These are phyloP conservation scores for Penicillium sp. DNA, from an alignment of 2,329 filamentous ascomycete genomes.

Conservation along the genomic window DNA sequence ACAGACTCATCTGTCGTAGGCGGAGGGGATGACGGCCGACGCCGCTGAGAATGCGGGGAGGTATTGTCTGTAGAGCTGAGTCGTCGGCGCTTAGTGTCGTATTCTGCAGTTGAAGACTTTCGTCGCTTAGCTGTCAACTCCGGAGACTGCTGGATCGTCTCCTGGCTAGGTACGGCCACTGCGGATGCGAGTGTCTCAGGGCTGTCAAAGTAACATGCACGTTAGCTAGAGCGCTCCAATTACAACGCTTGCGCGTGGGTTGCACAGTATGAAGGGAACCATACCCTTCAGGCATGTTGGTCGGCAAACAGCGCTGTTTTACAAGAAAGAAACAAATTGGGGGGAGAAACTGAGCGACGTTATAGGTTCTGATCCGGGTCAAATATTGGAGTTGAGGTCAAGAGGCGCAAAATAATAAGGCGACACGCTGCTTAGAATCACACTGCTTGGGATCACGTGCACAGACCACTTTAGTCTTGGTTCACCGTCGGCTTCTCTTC, in stretches of 20 bases:
- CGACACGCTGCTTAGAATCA: conserved; percentile 10
- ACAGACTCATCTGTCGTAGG: conserved; percentile 12
- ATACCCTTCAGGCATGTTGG: conserved; percentile 25
- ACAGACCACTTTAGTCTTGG: conserved; percentile 20
- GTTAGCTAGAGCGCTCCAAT: conserved; percentile 10
- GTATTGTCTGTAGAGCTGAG: conserved; percentile 39
- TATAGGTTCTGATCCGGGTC: neutral
- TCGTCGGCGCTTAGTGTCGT: conserved; percentile 54
- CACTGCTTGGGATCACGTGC: conserved; percentile 20
- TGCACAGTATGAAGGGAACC: conserved; percentile 1
- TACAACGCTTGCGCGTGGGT: neutral
- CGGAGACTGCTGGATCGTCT: conserved; percentile 27
- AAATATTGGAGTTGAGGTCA: neutral
- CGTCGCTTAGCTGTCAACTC: conserved; percentile 49
- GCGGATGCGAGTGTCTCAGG: conserved; percentile 49
- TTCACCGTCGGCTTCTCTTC: neutral
- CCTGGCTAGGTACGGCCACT: conserved; percentile 52
- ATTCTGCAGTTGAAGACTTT: conserved; percentile 53
- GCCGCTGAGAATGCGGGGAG: conserved; percentile 23
- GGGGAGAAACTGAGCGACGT: neutral
- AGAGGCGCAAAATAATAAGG: neutral
- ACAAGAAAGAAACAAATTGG: neutral
- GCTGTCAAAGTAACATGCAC: conserved; percentile 11
- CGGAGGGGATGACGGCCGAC: conserved; percentile 26
- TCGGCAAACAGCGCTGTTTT: neutral